Base-by-base conservation (phyloP, 345 rosid genomes). In the Citrus inodora region DNA sequence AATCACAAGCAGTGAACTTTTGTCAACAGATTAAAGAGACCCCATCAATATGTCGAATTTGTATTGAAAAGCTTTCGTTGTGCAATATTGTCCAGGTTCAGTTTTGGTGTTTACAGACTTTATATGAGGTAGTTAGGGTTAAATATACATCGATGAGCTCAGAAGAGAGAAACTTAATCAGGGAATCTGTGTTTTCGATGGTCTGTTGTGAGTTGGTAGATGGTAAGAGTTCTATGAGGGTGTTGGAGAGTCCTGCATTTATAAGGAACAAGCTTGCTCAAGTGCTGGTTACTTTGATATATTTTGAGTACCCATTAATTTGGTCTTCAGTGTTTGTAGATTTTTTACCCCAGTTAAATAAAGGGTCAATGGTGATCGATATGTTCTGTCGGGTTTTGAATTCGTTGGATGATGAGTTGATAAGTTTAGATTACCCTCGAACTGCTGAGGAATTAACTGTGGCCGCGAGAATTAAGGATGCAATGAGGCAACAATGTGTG, bases 401-500 rank as follows among this genome's bases (percentile, higher is more conserved):
- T 90, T 88, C 92, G 0, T 82, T 96, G 85, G 99, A 93, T 77
- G 97, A 90, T 81, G 99, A 96, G 80, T 82, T 96, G 85, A 88
- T 96, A 76, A 92, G 99, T 82, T 83, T 93, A 81, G 99, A 96
- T 88, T 96, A 92, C 71, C 95, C 97, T 0, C 86, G 95, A 81
- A 83, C 86, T 1, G 27, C 88, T 0, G 94, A 92, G 56, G 97
- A 96, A 81, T 76, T 88, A 40, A 81, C 86, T 1, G 97, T 86
- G 16, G 97, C 97, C 4, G 88, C 75, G n/a, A 87, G 86, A 77
- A 93, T 94, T 63, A 96, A 93, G 90, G 98, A 96, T 83, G 93
- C 99, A 3, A 93, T 96, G 97, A 90, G 99, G 93, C 92, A 85
- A 81, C 98, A 93, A 77, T 94, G 98, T 80, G 84, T 92, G n/a